Evolutionary conservation across 2,329 filamentous ascomycete genomes (phyloP), one percentile per base, ranked within the genome.

Genomic region (Beauveria pseudobassiana): DNA sequence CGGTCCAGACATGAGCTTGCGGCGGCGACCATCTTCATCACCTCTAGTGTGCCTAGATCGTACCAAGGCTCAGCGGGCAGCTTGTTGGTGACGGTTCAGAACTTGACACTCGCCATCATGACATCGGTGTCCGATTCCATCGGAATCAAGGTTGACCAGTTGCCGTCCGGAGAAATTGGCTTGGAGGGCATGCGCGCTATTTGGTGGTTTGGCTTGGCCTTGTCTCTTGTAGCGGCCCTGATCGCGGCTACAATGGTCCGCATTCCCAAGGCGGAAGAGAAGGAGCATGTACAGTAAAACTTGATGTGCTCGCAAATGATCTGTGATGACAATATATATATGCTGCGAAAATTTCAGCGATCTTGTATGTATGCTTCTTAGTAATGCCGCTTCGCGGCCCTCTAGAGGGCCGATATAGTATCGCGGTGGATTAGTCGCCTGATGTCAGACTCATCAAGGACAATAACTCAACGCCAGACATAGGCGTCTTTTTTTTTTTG

Each of bases 21-120:
- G 0, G 77, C 78, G 0, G 77, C 77, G 1, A 75, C 75, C n/a
- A 79, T 80, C 50, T 79, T 79, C 67, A 78, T 80, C 62, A 80
- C 77, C 0, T 75, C 72, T 12, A 78, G 73, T 54, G 77, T 80
- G 5, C 73, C 76, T 1, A 66, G 76, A n/a, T 77, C 73, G 1
- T 79, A 79, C 59, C 78, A 80, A 63, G 77, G 77, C 3, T 74
- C 73, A 12, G 78, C 77, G 0, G 77, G 76, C 1, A 78, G 76
- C 59, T 62, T 80, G 62, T 67, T 80, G 5, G 77, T 79, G 1
- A 80, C 77, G 26, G 75, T 78, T 46, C 77, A 80, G 66, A 79
- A 79, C 61, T 67, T 79, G 20, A 76, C 75, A 0, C 71, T 73
- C 16, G 77, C 78, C 3, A 76, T 80, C 34, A 75, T 76, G 73